Conservation (phyloP, 1,284 basidiomycete species). For the Cystobasidiaceae sp. region DNA sequence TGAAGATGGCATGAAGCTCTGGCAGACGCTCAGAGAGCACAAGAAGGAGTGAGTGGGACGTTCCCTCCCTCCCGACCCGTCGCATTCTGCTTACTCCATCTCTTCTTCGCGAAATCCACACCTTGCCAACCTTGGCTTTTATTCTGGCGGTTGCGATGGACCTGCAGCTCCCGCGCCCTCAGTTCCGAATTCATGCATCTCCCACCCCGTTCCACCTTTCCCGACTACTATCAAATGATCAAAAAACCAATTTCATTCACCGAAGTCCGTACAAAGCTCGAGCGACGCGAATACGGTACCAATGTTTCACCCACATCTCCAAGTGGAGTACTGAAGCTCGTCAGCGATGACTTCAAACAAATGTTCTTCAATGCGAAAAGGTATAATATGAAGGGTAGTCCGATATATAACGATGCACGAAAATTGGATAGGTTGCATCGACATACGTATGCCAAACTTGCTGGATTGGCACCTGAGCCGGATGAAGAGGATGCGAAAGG, state of each 20-base stretch:
- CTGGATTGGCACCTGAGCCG: not conserved
- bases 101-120: no score
- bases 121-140: no score
- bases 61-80: not conserved
- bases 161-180: not conserved
- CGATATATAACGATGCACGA: slow-evolving; percentile 22
- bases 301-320: not conserved
- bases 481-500: not conserved
- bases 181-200: slow-evolving; percentile 26
- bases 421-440: slow-evolving; percentile 31
- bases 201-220: slow-evolving; percentile 22
- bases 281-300: slow-evolving; percentile 15
- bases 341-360: slow-evolving; percentile 16
- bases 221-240: slow-evolving; percentile 28
- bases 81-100: not conserved
- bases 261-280: slow-evolving; percentile 21
- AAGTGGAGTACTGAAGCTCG: slow-evolving; percentile 1
- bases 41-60: not conserved
- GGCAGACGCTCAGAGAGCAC: not conserved
- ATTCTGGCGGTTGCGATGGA: not conserved
- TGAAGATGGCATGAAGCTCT: slow-evolving; percentile 7
- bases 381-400: slow-evolving; percentile 28
- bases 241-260: slow-evolving; percentile 25
- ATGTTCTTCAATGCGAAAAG: slow-evolving; percentile 25
- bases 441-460: slow-evolving; percentile 3